These are phyloP conservation scores for Magnusiomyces paraingens DNA, from an alignment of 1,139 yeast genomes.

Conservation along the genomic window DNA sequence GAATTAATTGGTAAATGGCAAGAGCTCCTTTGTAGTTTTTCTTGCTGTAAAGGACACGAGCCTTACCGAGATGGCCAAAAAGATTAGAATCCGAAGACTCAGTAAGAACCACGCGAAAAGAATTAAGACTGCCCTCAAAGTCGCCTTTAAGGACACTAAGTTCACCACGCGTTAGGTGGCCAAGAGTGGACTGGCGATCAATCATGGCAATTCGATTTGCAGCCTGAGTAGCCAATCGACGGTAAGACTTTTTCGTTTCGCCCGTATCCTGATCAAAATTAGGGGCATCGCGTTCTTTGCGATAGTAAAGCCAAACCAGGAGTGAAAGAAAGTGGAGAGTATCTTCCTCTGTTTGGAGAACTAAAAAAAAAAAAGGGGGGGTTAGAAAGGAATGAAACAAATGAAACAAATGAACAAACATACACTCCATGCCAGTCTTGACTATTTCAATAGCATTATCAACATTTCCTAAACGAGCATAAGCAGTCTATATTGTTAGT, in stretches of 20 bases:
- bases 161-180: conserved; percentile 54
- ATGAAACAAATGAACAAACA: conserved; percentile 1
- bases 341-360: conserved; percentile 41
- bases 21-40: conserved; percentile 70
- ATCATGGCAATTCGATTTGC: conserved; percentile 31
- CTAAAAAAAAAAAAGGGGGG: conserved; percentile 8
- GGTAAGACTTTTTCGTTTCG: conserved; percentile 24
- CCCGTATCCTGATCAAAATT: conserved; percentile 26
- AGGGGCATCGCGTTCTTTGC: conserved; percentile 40
- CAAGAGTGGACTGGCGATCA: conserved; percentile 42
- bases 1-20: conserved; percentile 74
- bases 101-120: conserved; percentile 34
- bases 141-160: conserved; percentile 55
- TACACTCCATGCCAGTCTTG: conserved; percentile 45
- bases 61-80: conserved; percentile 77
- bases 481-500: not conserved
- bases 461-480: not conserved
- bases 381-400: not conserved
- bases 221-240: conserved; percentile 28
- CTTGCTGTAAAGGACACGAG: conserved; percentile 68
- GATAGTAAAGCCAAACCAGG: conserved; percentile 67
- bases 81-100: conserved; percentile 47
- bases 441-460: conserved; percentile 62
- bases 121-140: conserved; percentile 50
- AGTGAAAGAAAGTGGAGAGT: conserved; percentile 52